Conservation (phyloP, 2,329 filamentous ascomycete species). For the Colletotrichum sp. region DNA sequence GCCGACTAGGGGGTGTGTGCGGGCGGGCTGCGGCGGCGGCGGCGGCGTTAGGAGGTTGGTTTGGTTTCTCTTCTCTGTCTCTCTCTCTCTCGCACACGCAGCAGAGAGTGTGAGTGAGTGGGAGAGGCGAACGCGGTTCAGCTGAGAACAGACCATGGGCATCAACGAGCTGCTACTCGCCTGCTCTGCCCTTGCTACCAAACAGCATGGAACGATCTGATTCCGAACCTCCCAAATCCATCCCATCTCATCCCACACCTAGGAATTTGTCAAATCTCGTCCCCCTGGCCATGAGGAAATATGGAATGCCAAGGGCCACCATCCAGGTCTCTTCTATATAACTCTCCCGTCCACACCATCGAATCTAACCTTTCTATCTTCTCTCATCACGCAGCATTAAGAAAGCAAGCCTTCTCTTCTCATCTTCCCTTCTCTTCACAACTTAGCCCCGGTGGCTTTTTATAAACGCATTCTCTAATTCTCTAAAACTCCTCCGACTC, state of each 20-base stretch:
- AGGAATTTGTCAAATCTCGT: constrained; percentile 20
- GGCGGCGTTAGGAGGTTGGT: neutral
- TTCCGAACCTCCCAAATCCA: constrained; percentile 9
- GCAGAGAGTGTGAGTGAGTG: neutral
- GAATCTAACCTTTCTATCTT: neutral
- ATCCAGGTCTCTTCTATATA: constrained; percentile 14
- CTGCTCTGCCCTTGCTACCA: neutral
- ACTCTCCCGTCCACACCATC: constrained; percentile 16
- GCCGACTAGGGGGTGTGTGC: neutral
- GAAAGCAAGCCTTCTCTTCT: constrained; percentile 19
- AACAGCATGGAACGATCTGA: constrained; percentile 12
- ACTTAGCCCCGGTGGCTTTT: constrained; percentile 17
- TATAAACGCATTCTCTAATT: constrained; percentile 1
- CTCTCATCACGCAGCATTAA: constrained; percentile 18
- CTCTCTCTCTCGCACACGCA: neutral
- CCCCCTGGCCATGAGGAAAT: neutral
- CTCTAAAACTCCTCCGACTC: neutral
- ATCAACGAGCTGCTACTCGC: neutral
- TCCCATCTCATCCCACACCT: constrained; percentile 1
- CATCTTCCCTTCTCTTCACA: neutral
- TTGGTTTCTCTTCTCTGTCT: neutral
- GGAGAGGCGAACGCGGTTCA: constrained; percentile 2
- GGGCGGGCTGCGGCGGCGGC: neutral
- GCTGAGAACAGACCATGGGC: constrained; percentile 17
- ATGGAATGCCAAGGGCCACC: constrained; percentile 19